Percentiles rank a stretch among this genome's conserved stretches.
Conservation (phyloP, 176 grass and related monocot species). For the Themeda triandra region DNA sequence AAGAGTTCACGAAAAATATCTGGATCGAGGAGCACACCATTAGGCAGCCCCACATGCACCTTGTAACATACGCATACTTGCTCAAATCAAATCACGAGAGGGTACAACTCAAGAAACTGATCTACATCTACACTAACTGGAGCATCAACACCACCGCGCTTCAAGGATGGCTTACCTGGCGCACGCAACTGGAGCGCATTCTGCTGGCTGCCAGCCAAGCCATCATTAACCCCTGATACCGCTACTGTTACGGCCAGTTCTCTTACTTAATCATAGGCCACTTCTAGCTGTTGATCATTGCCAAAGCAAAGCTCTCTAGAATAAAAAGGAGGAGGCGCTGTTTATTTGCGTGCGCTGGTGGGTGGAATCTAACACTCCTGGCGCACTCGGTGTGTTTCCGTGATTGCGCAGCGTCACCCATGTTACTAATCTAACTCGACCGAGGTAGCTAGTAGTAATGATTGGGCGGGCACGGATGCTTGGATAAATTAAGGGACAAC, state of each 20-base stretch:
- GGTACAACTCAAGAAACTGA: slow-evolving; percentile 2
- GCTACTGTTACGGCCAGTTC: neutral
- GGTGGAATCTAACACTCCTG: slow-evolving; percentile 45
- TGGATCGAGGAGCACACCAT: neutral
- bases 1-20: neutral
- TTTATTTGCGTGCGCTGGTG: slow-evolving; percentile 24
- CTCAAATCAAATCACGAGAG: slow-evolving; percentile 9
- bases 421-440: slow-evolving; percentile 25
- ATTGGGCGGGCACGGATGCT: slow-evolving; percentile 14
- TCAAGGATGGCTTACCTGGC: slow-evolving; percentile 10
- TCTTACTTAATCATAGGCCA: slow-evolving; percentile 23
- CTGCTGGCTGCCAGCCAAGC: slow-evolving; percentile 14
- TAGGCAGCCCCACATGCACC: slow-evolving; percentile 14
- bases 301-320: slow-evolving; percentile 36
- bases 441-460: slow-evolving; percentile 23
- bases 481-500: neutral
- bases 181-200: slow-evolving; percentile 14
- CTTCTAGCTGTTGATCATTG: slow-evolving; percentile 18
- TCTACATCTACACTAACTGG: slow-evolving; percentile 2
- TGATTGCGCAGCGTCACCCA: slow-evolving; percentile 37
- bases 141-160: neutral
- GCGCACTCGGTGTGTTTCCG: slow-evolving; percentile 6
- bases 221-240: slow-evolving; percentile 15
- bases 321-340: neutral
- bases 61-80: slow-evolving; percentile 24